phyloP scores from a whole-genome alignment of 2,329 filamentous ascomycete species.

The Alternaria ventricosa region DNA sequence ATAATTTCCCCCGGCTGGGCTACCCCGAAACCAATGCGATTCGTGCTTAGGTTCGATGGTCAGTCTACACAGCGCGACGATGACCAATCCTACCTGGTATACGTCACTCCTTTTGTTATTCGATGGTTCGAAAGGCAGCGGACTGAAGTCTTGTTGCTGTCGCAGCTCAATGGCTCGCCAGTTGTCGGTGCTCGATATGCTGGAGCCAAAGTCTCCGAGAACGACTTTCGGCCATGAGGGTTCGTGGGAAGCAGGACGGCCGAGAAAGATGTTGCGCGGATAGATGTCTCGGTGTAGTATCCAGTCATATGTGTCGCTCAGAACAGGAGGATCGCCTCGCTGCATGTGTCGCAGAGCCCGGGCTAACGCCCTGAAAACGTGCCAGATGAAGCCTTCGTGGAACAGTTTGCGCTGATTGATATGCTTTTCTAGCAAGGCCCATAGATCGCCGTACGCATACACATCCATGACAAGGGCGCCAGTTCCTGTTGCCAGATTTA shows the following conservation, averaged over 20 bases:
- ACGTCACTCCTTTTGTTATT: background rate
- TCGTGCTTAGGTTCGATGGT: background rate
- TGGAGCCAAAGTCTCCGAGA: background rate
- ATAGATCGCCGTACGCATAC: background rate
- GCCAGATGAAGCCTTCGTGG: background rate
- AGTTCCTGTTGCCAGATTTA: background rate
- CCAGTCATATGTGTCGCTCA: background rate
- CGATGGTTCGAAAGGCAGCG: background rate
- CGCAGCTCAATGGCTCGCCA: background rate
- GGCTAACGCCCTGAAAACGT: background rate
- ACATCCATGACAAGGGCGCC: background rate
- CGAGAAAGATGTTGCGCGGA: background rate
- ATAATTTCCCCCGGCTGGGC: background rate
- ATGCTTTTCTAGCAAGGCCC: background rate
- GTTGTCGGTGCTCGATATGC: fast-evolving
- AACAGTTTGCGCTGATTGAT: background rate
- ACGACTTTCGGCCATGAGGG: background rate
- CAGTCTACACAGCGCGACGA: background rate
- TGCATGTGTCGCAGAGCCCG: background rate
- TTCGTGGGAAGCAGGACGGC: background rate
- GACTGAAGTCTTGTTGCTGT: background rate
- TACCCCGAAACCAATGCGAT: background rate
- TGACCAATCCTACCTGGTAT: background rate
- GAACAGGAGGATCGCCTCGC: background rate
- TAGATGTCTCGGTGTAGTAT: background rate